Conservation (phyloP, 2,329 filamentous ascomycete species). For the Xenosphaeropsis pyriputrescens region DNA sequence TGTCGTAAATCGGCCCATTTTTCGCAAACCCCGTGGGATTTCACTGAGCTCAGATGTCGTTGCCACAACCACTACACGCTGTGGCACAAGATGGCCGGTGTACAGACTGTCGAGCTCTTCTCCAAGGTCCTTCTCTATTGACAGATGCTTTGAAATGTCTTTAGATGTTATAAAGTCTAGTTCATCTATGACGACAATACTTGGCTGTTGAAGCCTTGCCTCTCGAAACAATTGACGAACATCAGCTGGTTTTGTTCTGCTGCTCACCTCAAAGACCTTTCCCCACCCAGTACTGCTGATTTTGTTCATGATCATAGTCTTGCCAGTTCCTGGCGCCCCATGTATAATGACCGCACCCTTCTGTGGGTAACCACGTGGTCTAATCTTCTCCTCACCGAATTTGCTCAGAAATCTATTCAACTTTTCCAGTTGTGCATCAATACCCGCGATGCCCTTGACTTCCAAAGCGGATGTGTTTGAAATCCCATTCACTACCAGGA, state of each 20-base stretch:
- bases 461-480: slow-evolving; percentile 18
- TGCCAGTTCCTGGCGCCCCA: slow-evolving; percentile 74
- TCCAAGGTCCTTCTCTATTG: slow-evolving; percentile 33
- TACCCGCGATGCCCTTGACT: slow-evolving; percentile 48
- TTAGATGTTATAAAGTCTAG: slow-evolving; percentile 56
- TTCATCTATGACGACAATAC: slow-evolving; percentile 66
- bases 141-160: slow-evolving; percentile 33
- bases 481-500: neutral
- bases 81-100: slow-evolving; percentile 11
- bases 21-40: slow-evolving; percentile 55
- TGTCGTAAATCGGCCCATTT: slow-evolving; percentile 45
- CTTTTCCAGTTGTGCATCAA: slow-evolving; percentile 44
- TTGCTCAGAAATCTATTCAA: slow-evolving; percentile 52
- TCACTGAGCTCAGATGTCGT: slow-evolving; percentile 60
- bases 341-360: slow-evolving; percentile 35
- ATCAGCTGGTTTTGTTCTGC: slow-evolving; percentile 37
- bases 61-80: slow-evolving; percentile 57
- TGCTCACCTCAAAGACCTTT: slow-evolving; percentile 46
- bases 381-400: slow-evolving; percentile 26
- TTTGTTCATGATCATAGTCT: slow-evolving; percentile 57
- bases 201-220: slow-evolving; percentile 55
- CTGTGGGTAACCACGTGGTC: neutral
- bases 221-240: slow-evolving; percentile 57
- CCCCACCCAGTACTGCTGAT: slow-evolving; percentile 58
- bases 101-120: slow-evolving; percentile 36